Evolutionary conservation across 306 rosid species (phyloP), one percentile per base, ranked within the genome.

Genomic region (Urtica urens): DNA sequence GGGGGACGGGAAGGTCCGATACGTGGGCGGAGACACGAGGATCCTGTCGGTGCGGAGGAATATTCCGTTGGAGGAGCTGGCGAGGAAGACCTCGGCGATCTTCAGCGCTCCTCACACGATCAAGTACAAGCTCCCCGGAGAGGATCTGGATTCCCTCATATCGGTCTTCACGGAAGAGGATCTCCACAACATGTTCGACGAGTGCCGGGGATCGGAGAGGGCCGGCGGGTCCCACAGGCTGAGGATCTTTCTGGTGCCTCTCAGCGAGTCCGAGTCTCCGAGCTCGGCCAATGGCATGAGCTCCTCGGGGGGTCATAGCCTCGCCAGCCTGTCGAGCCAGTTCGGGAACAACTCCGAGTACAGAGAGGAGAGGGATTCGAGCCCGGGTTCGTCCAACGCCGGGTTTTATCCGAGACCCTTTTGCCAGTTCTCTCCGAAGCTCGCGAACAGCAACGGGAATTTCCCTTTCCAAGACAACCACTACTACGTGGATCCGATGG

Each of bases 61-160:
- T 68, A 63, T 74, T 44, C 55, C 63, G 15, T 76, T 62, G 54
- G 86, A 75, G 53, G 83, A 79, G 37, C 78, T 92, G 55, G 70
- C 53, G 58, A 62, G 49, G 54, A 92, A 78, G 79, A 92, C 94
- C 49, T 67, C 10, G 15, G 78, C 76, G 46, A 78, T 78, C 59
- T 85, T 81, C 60, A 73, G 66, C 64, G 82, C 77, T 49, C 52
- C 66, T 58, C 96, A 92, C 65, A 69, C 72, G 0, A 85, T 85
- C 63, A 92, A 82, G 67, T 92, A 92, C 78, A 92, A 92, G 63
- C 99, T 82, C 69, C 99, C 96, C 6, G 87, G 99, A 10, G 99
- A 85, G 73, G 99, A 92, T 55, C 86, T 92, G 34, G 99, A 92
- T 50, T 87, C 99, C 29, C 99, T 92, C 43, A 78, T 92, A 59